These are phyloP conservation scores for Lipomyces mesembrius DNA, from an alignment of 805 yeast genomes.

Conservation along the genomic window DNA sequence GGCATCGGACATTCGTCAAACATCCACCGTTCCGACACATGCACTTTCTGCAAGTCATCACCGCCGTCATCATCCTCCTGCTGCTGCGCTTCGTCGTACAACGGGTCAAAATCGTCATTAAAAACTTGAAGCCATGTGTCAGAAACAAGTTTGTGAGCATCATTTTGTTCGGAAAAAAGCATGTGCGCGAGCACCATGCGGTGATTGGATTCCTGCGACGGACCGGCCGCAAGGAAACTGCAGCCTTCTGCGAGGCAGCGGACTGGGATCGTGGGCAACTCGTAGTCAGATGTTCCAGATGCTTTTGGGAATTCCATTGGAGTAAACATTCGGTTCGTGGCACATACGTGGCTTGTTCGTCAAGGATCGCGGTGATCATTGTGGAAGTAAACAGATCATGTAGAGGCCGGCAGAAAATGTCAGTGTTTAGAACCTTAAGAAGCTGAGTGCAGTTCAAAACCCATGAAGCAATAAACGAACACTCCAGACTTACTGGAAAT, in stretches of 20 bases:
- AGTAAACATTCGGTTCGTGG: too few species aligned
- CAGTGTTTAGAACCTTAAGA: too few species aligned
- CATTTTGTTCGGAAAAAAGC: background rate
- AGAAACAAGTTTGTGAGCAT: background rate
- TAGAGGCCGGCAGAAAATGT: too few species aligned
- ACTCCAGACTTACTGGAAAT: too few species aligned
- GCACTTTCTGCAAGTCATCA: background rate
- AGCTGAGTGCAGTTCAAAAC: too few species aligned
- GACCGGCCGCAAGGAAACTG: background rate
- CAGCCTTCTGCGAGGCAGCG: background rate
- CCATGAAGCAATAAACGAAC: too few species aligned
- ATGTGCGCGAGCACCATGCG: background rate
- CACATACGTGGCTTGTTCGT: too few species aligned
- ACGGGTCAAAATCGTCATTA: background rate
- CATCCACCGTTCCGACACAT: background rate
- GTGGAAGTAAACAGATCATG: too few species aligned
- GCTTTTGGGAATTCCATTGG: background rate
- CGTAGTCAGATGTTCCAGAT: background rate
- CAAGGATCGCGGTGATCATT: too few species aligned
- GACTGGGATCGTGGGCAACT: background rate
- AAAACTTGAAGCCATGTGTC: background rate
- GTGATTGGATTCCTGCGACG: background rate
- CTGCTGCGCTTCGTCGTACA: background rate
- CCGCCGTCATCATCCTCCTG: background rate
- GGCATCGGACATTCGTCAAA: background rate